Evolutionary conservation across 371 early-diverging fungal species (phyloP), one percentile per base, ranked within the genome.

Genomic region (Blastocladiella emersonii): DNA sequence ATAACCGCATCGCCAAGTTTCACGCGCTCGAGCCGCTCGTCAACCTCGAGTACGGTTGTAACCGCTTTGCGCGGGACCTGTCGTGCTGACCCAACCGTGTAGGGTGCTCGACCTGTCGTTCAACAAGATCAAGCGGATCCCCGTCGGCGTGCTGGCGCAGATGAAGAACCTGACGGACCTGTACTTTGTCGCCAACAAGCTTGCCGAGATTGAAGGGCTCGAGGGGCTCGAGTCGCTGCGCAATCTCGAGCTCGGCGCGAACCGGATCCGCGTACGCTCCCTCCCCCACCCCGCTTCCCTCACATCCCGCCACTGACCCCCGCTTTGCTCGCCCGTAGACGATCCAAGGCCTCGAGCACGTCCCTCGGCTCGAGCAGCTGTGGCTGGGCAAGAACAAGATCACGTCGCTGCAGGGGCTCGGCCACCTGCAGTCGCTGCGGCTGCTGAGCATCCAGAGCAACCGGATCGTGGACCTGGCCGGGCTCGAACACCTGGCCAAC

Each of bases 361-460:
- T 96, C 53, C 82, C 80, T 32, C 81, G 83, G 53, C 74, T 98
- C 68, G 81, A 85, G 61, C 82, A 95, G 72, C 81, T 98, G 23
- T 96, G 93, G 87, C 75, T 98, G 44, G 96, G 98, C 36, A 98
- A 98, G 71, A 98, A 98, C 79, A 98, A 96, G 74, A 92, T 98
- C 36, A 75, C 82, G 2, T 37, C 34, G 13, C 35, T 60, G 10
- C 61, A 76, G 74, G 74, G 74, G 62, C 72, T 82, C 19, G 63
- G 63, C 6, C 44, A 49, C 3, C 63, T 82, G 57, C 68, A 74
- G 41, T 86, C 85, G 39, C 74, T 96, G 64, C 83, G 79, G 45
- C 75, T 92, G 34, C 74, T 94, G 34, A 88, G 89, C 67, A 89
- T 95, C 35, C 63, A 82, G 69, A 86, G 87, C 67, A 92, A 92